A percentile compares a stretch with the other conserved stretches of the same genome.
These are phyloP conservation scores for Dipodascus albidus DNA, from an alignment of 805 yeast genomes.

Conservation along the genomic window DNA sequence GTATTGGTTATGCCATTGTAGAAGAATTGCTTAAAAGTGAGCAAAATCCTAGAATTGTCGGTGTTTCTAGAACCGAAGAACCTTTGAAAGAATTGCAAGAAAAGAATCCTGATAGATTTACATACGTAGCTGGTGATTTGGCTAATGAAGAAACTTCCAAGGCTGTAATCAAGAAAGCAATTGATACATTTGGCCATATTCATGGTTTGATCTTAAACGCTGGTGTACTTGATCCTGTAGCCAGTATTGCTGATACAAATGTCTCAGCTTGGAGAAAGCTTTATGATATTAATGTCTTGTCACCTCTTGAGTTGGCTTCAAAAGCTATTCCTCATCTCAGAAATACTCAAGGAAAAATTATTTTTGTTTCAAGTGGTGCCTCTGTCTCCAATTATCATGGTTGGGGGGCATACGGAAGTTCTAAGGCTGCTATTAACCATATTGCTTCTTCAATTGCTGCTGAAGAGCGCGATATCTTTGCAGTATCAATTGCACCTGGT, in stretches of 20 bases:
- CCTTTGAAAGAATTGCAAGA: constrained; percentile 33
- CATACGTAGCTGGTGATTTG: constrained; percentile 42
- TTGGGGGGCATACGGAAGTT: constrained; percentile 88
- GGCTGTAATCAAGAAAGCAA: constrained; percentile 32
- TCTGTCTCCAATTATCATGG: constrained; percentile 41
- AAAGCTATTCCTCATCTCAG: constrained; percentile 46
- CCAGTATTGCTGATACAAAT: constrained; percentile 38
- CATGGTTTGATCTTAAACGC: constrained; percentile 56
- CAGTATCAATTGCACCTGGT: constrained; percentile 83
- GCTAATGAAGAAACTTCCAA: constrained; percentile 27
- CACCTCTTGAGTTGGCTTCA: constrained; percentile 50
- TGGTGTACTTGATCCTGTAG: constrained; percentile 71
- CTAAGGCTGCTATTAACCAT: constrained; percentile 86
- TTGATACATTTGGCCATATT: constrained; percentile 36
- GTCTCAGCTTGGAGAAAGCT: constrained; percentile 47
- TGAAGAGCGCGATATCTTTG: constrained; percentile 51
- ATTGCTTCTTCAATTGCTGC: constrained; percentile 52
- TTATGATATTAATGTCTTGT: constrained; percentile 70
- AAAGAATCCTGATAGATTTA: constrained; percentile 22
- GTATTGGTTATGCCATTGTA: constrained; percentile 76
- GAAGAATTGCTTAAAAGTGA: constrained; percentile 31
- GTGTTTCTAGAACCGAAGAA: constrained; percentile 57
- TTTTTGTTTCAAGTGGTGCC: constrained; percentile 90
- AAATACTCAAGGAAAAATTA: constrained; percentile 44
- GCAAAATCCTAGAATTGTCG: constrained; percentile 38